phyloP scores from a whole-genome alignment of 768 basidiomycete species.

The Phanerodontia chrysosporium region DNA sequence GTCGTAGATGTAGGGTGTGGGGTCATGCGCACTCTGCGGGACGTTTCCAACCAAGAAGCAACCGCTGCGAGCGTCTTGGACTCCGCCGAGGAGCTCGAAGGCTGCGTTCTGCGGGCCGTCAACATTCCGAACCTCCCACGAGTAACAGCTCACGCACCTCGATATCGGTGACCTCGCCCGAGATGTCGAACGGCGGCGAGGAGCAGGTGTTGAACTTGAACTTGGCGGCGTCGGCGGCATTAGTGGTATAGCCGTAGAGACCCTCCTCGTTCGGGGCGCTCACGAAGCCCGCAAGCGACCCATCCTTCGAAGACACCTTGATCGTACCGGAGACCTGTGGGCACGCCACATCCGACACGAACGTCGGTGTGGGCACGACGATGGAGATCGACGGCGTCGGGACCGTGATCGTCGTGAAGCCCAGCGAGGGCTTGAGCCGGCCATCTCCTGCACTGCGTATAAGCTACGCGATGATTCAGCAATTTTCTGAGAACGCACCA shows the following conservation, averaged over 20 bases:
- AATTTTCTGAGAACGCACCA: neutral
- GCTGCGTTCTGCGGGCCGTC: neutral
- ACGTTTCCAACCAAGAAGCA: conserved; percentile 1
- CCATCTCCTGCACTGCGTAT: too few relatives aligned
- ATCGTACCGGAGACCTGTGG: neutral
- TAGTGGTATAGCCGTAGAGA: neutral
- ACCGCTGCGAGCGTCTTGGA: neutral
- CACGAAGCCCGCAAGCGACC: neutral
- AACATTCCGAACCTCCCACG: neutral
- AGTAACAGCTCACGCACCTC: neutral
- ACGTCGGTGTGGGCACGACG: neutral
- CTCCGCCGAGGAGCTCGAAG: neutral
- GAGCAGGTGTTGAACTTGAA: neutral
- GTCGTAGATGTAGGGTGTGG: neutral
- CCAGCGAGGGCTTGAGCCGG: too few relatives aligned
- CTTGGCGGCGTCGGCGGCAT: neutral
- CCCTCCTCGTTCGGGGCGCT: neutral
- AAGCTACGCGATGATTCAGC: too few relatives aligned
- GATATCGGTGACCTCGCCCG: neutral
- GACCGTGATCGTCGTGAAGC: neutral
- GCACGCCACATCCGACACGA: neutral
- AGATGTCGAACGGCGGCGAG: neutral
- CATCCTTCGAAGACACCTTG: neutral
- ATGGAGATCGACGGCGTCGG: neutral
- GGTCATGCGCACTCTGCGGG: neutral